phyloP scores from a whole-genome alignment of 2,329 filamentous ascomycete species.

The Exophiala xenobiotica region DNA sequence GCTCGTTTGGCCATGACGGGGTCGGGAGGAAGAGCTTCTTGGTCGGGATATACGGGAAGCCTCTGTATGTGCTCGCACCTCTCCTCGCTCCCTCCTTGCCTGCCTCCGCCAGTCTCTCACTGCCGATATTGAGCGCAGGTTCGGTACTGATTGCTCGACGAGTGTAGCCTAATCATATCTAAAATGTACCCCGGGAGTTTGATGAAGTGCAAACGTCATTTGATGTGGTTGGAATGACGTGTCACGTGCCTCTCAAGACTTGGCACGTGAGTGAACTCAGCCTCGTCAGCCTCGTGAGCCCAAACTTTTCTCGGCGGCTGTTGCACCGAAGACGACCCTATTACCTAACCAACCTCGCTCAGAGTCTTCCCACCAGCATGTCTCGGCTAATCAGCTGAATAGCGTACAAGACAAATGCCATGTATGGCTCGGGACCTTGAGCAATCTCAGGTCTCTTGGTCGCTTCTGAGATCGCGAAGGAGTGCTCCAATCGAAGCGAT shows the following conservation, averaged over 20 bases:
- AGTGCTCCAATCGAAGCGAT: too few relatives aligned
- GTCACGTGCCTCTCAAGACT: not conserved
- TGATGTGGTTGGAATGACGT: not conserved
- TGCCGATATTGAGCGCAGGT: too few relatives aligned
- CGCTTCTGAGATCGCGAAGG: too few relatives aligned
- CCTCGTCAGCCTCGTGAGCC: too few relatives aligned
- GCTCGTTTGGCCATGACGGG: slow-evolving; percentile 10
- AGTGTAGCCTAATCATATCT: not conserved
- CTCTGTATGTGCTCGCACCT: too few relatives aligned
- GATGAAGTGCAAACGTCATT: not conserved
- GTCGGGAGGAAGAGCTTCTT: not conserved
- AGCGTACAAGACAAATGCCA: not conserved
- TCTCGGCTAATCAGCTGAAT: not conserved
- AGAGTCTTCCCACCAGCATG: slow-evolving; percentile 1
- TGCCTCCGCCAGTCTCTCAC: too few relatives aligned
- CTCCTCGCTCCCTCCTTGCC: too few relatives aligned
- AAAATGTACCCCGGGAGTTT: not conserved
- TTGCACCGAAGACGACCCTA: slow-evolving; percentile 1
- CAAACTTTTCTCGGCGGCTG: not conserved
- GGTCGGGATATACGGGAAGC: not conserved
- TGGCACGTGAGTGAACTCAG: not conserved
- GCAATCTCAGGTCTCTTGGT: too few relatives aligned
- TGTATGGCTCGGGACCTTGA: too few relatives aligned
- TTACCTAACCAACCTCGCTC: not conserved
- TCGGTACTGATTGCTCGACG: too few relatives aligned